Evolutionary conservation across 176 grass and related monocot species (phyloP), one percentile per base, ranked within the genome.

Genomic region (Musa troglodytarum): DNA sequence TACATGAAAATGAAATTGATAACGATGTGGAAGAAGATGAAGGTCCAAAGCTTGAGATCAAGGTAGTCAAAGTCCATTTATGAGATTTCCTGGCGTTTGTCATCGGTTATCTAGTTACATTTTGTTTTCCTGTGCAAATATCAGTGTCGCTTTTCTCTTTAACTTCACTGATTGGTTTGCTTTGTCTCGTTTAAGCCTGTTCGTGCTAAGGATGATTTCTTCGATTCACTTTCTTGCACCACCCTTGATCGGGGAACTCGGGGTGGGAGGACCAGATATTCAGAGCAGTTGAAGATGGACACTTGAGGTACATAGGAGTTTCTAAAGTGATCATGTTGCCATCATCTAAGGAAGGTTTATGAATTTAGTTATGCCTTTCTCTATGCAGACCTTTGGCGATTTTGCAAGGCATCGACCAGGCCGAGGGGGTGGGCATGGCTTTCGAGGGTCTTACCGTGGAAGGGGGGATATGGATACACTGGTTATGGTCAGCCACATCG

Each of bases 121-220:
- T 22, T 53, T 23, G 54, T 71, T 4, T 4, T 20, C 2, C n/a
- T 71, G 71, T 55, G 4, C 6, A 69, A 49, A 10, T 49, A 9
- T n/a, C 52, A 16, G 43, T 66, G 28, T n/a, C 22, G 23, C 9
- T 23, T 59, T 66, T 49, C 76, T 54, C 13, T 56, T 73, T 59
- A 81, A 49, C 75, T 13, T 49, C 49, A 70, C 55, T 85, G 24
- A 85, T 15, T 54, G 2, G 17, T 15, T 68, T 49, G 69, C 65
- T 57, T 29, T 75, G 72, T 63, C 29, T 22, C 71, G 64, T 61
- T 84, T 22, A 71, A 98, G 95, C 70, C 82, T 86, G 84, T 94
- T 23, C 94, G 91, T 89, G 86, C 91, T 21, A 98, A 98, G 78
- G 95, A 98, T 24, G 90, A 98, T 52, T 98, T 98, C 82, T 98